Evolutionary conservation across 2,329 filamentous ascomycete species (phyloP).

Genomic region (Juglanconis sp.): DNA sequence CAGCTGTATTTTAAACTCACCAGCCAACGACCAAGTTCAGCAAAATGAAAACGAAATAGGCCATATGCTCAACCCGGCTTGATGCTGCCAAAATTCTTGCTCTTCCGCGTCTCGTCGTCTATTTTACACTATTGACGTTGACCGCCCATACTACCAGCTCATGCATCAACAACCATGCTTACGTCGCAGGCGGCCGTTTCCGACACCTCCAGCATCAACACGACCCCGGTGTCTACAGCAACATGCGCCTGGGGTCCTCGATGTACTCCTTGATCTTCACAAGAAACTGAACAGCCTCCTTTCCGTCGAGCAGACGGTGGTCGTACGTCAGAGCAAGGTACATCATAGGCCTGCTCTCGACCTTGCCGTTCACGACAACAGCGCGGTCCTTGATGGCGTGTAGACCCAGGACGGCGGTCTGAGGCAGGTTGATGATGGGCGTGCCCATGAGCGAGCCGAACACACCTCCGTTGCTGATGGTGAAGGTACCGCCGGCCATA

Average conservation of each 20-base stretch:
- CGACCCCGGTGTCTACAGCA: constrained; percentile 48
- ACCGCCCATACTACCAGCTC: constrained; percentile 10
- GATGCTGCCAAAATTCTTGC: background rate
- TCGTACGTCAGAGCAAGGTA: constrained; percentile 97
- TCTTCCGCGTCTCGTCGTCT: constrained; percentile 10
- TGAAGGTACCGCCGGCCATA: constrained; percentile 98
- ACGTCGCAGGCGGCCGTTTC: background rate
- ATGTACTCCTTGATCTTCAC: constrained; percentile 98
- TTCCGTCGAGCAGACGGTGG: constrained; percentile 89
- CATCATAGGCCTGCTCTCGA: constrained; percentile 99
- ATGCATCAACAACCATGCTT: background rate
- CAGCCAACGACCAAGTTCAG: background rate
- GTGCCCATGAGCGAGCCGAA: constrained; percentile 98
- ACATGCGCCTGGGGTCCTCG: constrained; percentile 91
- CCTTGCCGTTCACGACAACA: constrained; percentile 85
- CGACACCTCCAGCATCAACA: background rate
- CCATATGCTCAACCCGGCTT: background rate
- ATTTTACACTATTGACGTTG: constrained; percentile 19
- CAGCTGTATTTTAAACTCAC: background rate
- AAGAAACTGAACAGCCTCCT: constrained; percentile 93
- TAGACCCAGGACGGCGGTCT: constrained; percentile 86
- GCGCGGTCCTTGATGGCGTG: constrained; percentile 96
- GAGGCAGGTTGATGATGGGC: constrained; percentile 95
- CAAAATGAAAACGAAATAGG: background rate
- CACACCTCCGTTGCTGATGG: constrained; percentile 94